Conservation (phyloP, 495 filamentous ascomycete genomes). For the Xylaria acuta region DNA sequence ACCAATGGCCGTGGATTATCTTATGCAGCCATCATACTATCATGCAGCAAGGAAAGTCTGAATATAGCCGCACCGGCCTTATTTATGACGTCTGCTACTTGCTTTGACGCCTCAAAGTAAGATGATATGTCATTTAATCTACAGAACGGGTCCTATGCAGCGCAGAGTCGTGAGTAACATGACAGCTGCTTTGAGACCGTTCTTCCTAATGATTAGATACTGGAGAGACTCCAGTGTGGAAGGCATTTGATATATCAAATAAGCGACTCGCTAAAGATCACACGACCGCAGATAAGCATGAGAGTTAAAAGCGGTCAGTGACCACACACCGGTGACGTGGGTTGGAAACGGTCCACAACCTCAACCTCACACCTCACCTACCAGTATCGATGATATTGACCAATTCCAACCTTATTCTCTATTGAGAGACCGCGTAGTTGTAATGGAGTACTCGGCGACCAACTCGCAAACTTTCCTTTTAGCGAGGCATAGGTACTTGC, state of each 20-base stretch:
- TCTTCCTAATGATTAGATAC: neutral
- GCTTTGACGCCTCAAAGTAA: neutral
- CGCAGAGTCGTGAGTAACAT: neutral
- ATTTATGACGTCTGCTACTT: neutral
- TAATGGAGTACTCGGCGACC: neutral
- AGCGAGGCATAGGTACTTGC: neutral
- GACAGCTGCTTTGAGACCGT: neutral
- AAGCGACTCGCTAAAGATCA: neutral
- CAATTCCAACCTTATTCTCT: neutral
- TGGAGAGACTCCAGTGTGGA: neutral
- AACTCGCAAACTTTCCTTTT: neutral
- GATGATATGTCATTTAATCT: neutral
- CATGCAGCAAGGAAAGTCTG: neutral
- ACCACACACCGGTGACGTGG: neutral
- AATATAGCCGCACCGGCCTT: neutral
- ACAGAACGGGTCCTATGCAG: neutral
- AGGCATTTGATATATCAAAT: neutral
- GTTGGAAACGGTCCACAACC: neutral
- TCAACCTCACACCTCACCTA: neutral
- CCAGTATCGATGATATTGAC: neutral
- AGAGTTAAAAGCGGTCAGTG: slow-evolving; percentile 1
- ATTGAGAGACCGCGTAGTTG: neutral
- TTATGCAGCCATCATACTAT: neutral
- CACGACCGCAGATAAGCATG: neutral
- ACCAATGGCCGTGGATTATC: neutral